Evolutionary conservation across 192 early-diverging fungal species (phyloP).

Genomic region (Coemansia sp.): DNA sequence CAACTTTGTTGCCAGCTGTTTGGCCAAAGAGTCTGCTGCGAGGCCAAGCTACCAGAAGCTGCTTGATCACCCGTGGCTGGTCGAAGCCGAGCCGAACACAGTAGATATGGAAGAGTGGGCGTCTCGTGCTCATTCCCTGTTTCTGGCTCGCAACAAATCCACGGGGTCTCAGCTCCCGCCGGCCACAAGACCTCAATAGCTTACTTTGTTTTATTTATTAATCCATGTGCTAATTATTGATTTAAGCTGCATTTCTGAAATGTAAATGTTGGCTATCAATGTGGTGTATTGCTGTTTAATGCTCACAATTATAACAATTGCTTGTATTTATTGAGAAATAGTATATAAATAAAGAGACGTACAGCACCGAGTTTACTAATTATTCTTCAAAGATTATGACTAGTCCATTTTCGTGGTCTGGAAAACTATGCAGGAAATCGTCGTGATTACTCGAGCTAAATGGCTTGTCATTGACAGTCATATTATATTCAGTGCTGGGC

Average conservation of each 20-base stretch:
- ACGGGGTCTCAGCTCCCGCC: not conserved
- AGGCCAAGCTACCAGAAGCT: slow-evolving; percentile 78
- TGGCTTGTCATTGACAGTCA: too few relatives aligned
- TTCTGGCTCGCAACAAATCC: slow-evolving; percentile 14
- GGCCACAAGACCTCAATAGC: slow-evolving; percentile 5
- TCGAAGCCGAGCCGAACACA: slow-evolving; percentile 57
- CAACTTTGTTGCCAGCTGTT: slow-evolving; percentile 77
- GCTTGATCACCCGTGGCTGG: slow-evolving; percentile 76
- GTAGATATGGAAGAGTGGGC: slow-evolving; percentile 91
- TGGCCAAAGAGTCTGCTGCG: slow-evolving; percentile 66
- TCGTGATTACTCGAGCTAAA: too few relatives aligned
- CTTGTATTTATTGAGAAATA: too few relatives aligned
- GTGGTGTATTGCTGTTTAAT: too few relatives aligned
- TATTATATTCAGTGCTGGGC: too few relatives aligned
- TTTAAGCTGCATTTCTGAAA: not conserved
- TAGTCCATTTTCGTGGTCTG: too few relatives aligned
- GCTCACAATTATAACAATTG: too few relatives aligned
- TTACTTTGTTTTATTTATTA: not conserved
- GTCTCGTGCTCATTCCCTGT: slow-evolving; percentile 54
- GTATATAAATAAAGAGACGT: too few relatives aligned
- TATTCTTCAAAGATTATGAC: too few relatives aligned
- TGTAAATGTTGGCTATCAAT: too few relatives aligned
- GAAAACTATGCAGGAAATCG: too few relatives aligned
- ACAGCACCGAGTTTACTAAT: too few relatives aligned
- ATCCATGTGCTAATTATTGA: not conserved